Base-by-base conservation (phyloP, 441 rosid species). In the Theobroma grandiflorum region DNA sequence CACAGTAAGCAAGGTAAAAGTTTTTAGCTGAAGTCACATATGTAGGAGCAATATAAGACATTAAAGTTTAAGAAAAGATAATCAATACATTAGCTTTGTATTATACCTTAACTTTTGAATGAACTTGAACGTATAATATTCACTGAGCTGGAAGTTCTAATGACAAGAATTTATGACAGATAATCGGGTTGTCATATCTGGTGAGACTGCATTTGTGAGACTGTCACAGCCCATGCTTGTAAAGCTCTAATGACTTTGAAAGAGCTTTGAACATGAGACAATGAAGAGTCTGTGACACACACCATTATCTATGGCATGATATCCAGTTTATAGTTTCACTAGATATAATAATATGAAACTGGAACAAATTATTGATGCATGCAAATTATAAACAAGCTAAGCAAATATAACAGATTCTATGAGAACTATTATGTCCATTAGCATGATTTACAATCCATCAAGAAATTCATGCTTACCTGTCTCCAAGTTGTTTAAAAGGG, bases 1-100 rank as follows among this genome's bases (percentile, higher is more conserved):
- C 82, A 49, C 68, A 40, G 37, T n/a, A 20, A 80, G 58, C 38
- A 63, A 12, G 16, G 37, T 16, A n/a, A 79, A 6, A 15, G 20
- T 15, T 15, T 35, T 6, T 63, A 63, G 68, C 37, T 59, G 14
- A 26, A 33, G n/a, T 33, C 67, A 15, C 14, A 33, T 26, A 26
- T 26, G 31, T 4, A 63, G 42, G 42, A 33, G 20, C 15, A 15
- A 14, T 35, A 63, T 10, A 31, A 33, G 67, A 62, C 38, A 62
- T 62, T 31, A 2, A 62, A 62, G n/a, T 33, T 62, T 33, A 62
- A 62, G 2, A 58, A 0, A 8, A 57, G 7, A 57, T 57, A 57
- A n/a, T 20, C 31, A 16, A 57, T 57, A 20, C 10, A n/a, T 57
- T 57, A 7, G 11, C 26, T 26, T 26, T 58, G 5, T 26, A 26